phyloP scores from a whole-genome alignment of 2,329 filamentous ascomycete species.

The Neofusicoccum laricinum region DNA sequence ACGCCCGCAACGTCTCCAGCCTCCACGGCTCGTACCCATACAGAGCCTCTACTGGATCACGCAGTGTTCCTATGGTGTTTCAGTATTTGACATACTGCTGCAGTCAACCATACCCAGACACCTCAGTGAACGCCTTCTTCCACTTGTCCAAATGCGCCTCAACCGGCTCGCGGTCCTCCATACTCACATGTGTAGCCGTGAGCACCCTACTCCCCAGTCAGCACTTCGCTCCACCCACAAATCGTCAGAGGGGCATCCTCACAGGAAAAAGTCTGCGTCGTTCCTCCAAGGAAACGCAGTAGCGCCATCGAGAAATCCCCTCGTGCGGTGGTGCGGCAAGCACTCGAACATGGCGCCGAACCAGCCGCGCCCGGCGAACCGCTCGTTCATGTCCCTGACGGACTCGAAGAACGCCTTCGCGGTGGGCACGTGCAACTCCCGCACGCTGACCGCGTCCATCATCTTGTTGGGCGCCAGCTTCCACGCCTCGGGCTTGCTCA shows the following conservation, averaged over 20 bases:
- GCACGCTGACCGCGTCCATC: constrained; percentile 7
- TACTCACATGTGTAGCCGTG: neutral
- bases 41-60: constrained; percentile 26
- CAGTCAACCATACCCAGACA: constrained; percentile 23
- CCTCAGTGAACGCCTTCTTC: constrained; percentile 23
- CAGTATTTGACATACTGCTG: constrained; percentile 34
- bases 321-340: neutral
- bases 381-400: constrained; percentile 6
- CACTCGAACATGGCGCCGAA: constrained; percentile 11
- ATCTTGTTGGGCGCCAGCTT: constrained; percentile 6
- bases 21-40: constrained; percentile 35
- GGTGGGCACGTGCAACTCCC: neutral
- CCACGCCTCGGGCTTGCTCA: constrained; percentile 9
- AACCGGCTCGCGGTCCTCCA: neutral
- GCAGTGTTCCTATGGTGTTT: constrained; percentile 25
- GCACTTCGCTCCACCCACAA: no score
- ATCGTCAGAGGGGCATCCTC: neutral
- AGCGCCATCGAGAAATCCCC: neutral
- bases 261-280: neutral
- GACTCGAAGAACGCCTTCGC: constrained; percentile 10
- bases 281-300: constrained; percentile 2
- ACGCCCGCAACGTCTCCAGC: constrained; percentile 26
- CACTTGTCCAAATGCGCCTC: constrained; percentile 17
- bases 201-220: neutral
- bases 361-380: neutral